These are phyloP conservation scores for Leonotis leonurus DNA, from an alignment of 257 asterid genomes.

Conservation along the genomic window DNA sequence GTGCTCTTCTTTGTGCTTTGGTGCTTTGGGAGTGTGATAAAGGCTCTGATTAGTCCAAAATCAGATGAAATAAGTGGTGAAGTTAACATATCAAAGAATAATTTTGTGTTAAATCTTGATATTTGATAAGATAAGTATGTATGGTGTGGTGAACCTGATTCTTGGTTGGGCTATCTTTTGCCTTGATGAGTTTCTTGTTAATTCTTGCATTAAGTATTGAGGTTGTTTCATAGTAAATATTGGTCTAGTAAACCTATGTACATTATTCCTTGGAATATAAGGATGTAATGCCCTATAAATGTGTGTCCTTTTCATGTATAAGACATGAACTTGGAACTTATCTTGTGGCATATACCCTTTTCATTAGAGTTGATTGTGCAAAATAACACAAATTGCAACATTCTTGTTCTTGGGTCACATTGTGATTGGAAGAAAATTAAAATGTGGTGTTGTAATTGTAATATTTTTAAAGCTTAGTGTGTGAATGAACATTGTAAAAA, in stretches of 20 bases:
- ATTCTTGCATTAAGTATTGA: neutral
- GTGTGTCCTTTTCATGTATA: neutral
- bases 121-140: slow-evolving; percentile 13
- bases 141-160: slow-evolving; percentile 20
- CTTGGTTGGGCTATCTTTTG: slow-evolving; percentile 14
- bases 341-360: no score
- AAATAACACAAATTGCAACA: no score
- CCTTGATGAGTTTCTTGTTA: neutral
- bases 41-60: neutral
- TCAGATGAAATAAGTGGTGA: neutral
- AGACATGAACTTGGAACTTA: no score
- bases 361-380: neutral
- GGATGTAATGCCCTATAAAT: neutral
- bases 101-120: slow-evolving; percentile 9
- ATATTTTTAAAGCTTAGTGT: no score
- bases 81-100: slow-evolving; percentile 10
- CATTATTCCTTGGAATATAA: slow-evolving; percentile 10
- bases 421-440: no score
- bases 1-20: neutral
- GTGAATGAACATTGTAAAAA: no score
- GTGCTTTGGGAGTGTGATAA: neutral
- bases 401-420: no score
- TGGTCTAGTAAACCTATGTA: neutral
- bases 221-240: neutral
- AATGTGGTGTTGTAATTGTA: no score